Percentiles rank a stretch among this genome's conserved stretches.
These are phyloP conservation scores for Volutella citrinella DNA, from an alignment of 2,329 filamentous ascomycete genomes.

Conservation along the genomic window DNA sequence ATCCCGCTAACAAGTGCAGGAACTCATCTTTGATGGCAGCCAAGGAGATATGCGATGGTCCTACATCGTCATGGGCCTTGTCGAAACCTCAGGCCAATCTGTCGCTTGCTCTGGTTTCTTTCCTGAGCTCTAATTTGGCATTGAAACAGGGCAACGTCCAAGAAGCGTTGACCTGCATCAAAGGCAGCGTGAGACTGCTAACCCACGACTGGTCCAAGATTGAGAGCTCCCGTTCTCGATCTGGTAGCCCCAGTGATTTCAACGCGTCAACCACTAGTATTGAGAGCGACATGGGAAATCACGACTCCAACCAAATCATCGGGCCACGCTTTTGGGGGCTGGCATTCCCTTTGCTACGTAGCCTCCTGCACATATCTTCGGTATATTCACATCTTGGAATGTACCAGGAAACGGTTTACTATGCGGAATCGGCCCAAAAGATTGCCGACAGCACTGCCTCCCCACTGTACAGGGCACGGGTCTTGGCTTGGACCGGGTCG, in stretches of 20 bases:
- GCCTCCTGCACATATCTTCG: conserved; percentile 69
- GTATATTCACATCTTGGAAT: conserved; percentile 83
- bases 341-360: conserved; percentile 68
- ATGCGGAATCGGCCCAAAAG: conserved; percentile 78
- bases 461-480: conserved; percentile 53
- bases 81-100: conserved; percentile 32
- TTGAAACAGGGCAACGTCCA: conserved; percentile 60
- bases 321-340: conserved; percentile 74
- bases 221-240: conserved; percentile 31
- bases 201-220: conserved; percentile 55
- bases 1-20: conserved; percentile 16
- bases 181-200: conserved; percentile 54
- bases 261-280: conserved; percentile 28
- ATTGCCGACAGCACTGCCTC: conserved; percentile 69
- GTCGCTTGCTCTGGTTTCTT: conserved; percentile 32
- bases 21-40: conserved; percentile 35
- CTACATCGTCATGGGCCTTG: conserved; percentile 30
- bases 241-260: conserved; percentile 21
- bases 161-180: conserved; percentile 55
- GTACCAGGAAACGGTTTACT: conserved; percentile 84
- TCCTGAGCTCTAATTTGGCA: conserved; percentile 63
- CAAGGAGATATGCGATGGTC: conserved; percentile 32
- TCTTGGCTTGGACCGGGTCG: conserved; percentile 52
- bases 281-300: conserved; percentile 24
- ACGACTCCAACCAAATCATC: conserved; percentile 20